Conservation (phyloP, 805 yeast species). For the Saccharomycopsis malanga region DNA sequence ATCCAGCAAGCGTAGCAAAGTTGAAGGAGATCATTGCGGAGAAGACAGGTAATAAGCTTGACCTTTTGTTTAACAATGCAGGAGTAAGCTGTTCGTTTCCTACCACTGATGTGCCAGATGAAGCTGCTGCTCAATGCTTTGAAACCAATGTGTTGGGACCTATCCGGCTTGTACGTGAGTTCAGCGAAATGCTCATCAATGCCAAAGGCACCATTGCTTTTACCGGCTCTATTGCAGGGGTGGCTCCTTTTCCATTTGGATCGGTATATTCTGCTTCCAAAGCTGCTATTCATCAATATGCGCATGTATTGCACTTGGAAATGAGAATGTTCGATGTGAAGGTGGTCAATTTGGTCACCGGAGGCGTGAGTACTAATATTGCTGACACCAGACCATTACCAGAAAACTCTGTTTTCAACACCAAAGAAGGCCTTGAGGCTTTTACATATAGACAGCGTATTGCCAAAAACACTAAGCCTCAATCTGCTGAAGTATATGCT, state of each 20-base stretch:
- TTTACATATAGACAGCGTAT: slow-evolving; percentile 46
- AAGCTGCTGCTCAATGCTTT: slow-evolving; percentile 42
- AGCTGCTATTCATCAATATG: slow-evolving; percentile 72
- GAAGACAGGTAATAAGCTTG: slow-evolving; percentile 43
- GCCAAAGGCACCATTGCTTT: slow-evolving; percentile 65
- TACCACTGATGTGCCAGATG: slow-evolving; percentile 58
- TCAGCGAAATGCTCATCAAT: slow-evolving; percentile 47
- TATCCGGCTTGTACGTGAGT: slow-evolving; percentile 53
- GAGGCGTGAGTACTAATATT: slow-evolving; percentile 67
- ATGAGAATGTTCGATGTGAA: slow-evolving; percentile 65
- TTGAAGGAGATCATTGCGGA: slow-evolving; percentile 38
- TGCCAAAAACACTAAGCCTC: slow-evolving; percentile 55
- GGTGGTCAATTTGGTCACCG: slow-evolving; percentile 64
- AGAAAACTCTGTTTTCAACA: slow-evolving; percentile 44
- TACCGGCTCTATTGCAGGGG: slow-evolving; percentile 68
- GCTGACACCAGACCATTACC: slow-evolving; percentile 61
- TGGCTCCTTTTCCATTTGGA: slow-evolving; percentile 63
- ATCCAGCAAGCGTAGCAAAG: slow-evolving; percentile 38
- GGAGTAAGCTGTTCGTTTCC: slow-evolving; percentile 64
- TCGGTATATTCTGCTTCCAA: slow-evolving; percentile 60
- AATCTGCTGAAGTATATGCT: slow-evolving; percentile 54
- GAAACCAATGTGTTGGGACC: slow-evolving; percentile 69
- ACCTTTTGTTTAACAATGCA: slow-evolving; percentile 66
- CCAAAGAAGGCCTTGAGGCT: slow-evolving; percentile 44
- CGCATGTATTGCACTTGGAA: slow-evolving; percentile 55